These are phyloP conservation scores for Pleurotus citrinopileatus DNA, from an alignment of 768 basidiomycete species.

Conservation along the genomic window DNA sequence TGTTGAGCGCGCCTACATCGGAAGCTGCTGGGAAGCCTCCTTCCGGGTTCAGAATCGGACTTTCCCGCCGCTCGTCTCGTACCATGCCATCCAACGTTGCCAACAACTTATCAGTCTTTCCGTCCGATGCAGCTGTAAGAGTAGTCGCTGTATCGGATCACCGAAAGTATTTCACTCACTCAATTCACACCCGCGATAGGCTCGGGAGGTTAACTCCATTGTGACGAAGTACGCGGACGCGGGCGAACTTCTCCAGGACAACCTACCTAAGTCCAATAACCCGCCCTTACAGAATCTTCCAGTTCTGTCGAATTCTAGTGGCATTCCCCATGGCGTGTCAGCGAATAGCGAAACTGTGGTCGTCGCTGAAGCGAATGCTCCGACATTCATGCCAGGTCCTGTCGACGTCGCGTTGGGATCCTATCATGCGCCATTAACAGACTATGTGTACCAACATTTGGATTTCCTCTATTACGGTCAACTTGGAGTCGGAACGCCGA, in stretches of 20 bases:
- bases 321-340: not conserved
- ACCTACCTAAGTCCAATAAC: not conserved
- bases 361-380: conserved; percentile 9
- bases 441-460: conserved; percentile 18
- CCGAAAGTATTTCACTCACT: not conserved
- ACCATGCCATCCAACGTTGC: not conserved
- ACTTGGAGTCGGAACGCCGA: conserved; percentile 51
- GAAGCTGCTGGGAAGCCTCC: not conserved
- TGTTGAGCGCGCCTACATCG: conserved; percentile 1
- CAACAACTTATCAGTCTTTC: not conserved
- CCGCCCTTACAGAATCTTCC: not conserved
- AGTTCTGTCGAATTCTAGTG: not conserved
- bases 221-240: not conserved
- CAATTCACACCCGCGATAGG: too few relatives aligned
- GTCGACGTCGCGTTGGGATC: conserved; percentile 16
- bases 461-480: conserved; percentile 29
- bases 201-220: not conserved
- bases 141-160: not conserved
- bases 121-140: not conserved
- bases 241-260: not conserved
- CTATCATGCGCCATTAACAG: conserved; percentile 21
- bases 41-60: conserved; percentile 4
- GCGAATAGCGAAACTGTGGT: not conserved
- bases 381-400: not conserved
- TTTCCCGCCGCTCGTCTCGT: not conserved